Evolutionary conservation across 2,329 filamentous ascomycete species (phyloP).

Genomic region (Phoma sp.): DNA sequence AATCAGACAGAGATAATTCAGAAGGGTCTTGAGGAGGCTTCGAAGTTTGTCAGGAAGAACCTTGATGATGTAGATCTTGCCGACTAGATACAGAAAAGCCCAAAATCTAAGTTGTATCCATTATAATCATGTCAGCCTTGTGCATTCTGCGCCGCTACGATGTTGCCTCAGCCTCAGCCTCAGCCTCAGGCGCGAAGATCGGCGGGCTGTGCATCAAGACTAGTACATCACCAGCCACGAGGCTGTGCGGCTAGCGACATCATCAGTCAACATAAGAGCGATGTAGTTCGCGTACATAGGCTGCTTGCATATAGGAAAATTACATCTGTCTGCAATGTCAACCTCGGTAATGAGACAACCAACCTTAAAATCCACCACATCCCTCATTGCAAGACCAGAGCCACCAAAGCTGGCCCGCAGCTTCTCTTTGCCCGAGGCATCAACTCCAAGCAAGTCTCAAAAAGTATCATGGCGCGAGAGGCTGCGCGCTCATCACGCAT

Average conservation of each 20-base stretch:
- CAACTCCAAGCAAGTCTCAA: background rate
- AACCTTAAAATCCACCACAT: conserved; percentile 3
- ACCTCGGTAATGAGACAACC: background rate
- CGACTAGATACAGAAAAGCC: conserved; percentile 19
- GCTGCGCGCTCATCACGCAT: conserved; percentile 1
- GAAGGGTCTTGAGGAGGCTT: conserved; percentile 65
- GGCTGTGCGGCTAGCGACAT: too few species aligned
- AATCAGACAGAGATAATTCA: conserved; percentile 72
- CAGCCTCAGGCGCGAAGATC: too few species aligned
- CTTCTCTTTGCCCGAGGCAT: background rate
- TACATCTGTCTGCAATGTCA: background rate
- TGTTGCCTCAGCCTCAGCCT: too few species aligned
- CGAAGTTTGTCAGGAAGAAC: conserved; percentile 62
- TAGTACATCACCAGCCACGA: too few species aligned
- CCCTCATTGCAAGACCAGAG: background rate
- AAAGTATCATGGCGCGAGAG: conserved; percentile 19
- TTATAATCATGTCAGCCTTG: too few species aligned
- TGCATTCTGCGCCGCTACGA: too few species aligned
- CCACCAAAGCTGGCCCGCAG: conserved; percentile 3
- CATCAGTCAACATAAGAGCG: background rate
- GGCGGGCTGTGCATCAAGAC: too few species aligned
- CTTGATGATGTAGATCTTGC: conserved; percentile 58
- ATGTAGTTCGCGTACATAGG: background rate
- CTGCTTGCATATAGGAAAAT: too few species aligned
- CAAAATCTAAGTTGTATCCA: too few species aligned